Percentiles rank a stretch among this genome's conserved stretches.
Evolutionary conservation across 257 asterid species (phyloP).

Genomic region (Mitragyna speciosa): DNA sequence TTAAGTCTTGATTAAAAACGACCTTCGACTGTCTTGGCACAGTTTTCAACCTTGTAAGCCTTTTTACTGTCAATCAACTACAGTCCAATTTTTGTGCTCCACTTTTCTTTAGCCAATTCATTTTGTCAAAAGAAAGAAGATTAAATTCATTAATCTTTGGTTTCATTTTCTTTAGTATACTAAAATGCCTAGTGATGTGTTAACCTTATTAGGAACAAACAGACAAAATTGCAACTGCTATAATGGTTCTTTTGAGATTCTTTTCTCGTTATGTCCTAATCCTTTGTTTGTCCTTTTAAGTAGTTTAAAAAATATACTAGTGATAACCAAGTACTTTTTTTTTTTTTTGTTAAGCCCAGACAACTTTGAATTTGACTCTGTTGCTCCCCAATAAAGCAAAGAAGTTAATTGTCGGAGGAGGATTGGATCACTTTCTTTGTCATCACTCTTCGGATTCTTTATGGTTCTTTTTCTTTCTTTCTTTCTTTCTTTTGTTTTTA

Average conservation of each 20-base stretch:
- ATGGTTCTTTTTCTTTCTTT: too few species aligned
- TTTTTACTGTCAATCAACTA: neutral
- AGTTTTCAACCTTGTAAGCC: neutral
- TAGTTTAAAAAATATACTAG: neutral
- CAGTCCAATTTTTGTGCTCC: neutral
- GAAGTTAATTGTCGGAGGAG: neutral
- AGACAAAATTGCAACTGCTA: neutral
- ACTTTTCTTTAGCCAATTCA: neutral
- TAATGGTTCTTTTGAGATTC: neutral
- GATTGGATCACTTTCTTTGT: neutral
- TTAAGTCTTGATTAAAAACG: neutral
- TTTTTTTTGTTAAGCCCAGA: neutral
- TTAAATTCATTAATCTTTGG: neutral
- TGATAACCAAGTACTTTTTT: neutral
- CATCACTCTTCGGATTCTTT: too few species aligned
- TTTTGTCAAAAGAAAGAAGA: neutral
- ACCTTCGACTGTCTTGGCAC: neutral
- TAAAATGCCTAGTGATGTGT: too few species aligned
- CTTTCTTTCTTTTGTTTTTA: too few species aligned
- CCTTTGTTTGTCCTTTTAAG: neutral
- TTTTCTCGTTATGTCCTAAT: neutral
- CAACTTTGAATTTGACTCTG: neutral
- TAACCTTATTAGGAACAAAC: neutral
- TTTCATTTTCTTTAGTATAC: neutral
- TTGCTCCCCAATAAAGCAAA: neutral